Evolutionary conservation across 257 asterid genomes (phyloP).

Genomic region (Handroanthus guayacan): DNA sequence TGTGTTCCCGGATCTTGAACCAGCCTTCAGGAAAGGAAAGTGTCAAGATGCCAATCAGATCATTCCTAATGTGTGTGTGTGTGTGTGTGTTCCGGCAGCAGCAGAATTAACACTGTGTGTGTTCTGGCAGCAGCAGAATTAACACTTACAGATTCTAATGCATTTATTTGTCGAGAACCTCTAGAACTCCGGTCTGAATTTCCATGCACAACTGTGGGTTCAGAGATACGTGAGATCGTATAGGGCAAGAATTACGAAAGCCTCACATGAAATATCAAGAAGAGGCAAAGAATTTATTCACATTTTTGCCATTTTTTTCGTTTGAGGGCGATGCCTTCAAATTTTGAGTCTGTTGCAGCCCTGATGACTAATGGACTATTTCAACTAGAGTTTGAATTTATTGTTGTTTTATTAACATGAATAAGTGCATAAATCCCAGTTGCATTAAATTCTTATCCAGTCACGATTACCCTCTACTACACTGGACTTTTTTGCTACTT

Average conservation of each 20-base stretch:
- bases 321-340: not conserved
- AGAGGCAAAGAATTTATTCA: not conserved
- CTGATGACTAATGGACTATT: not conserved
- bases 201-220: conserved; percentile 56
- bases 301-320: not conserved
- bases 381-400: not conserved
- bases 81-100: not conserved
- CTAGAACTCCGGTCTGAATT: conserved; percentile 55
- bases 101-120: too few relatives aligned
- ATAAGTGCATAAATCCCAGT: not conserved
- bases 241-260: not conserved
- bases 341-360: conserved; percentile 2
- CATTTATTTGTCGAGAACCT: conserved; percentile 57
- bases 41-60: not conserved
- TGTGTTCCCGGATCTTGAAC: conserved; percentile 52
- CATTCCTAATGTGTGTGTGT: not conserved
- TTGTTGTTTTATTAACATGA: not conserved
- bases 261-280: conserved; percentile 1
- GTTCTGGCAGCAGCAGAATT: conserved; percentile 24
- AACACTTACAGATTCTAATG: conserved; percentile 66
- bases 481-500: not conserved
- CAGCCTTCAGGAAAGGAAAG: conserved; percentile 49
- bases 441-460: not conserved
- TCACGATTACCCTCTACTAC: not conserved
- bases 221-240: conserved; percentile 26